Evolutionary conservation across 345 rosid genomes (phyloP).

Genomic region (Euclidium syriacum): DNA sequence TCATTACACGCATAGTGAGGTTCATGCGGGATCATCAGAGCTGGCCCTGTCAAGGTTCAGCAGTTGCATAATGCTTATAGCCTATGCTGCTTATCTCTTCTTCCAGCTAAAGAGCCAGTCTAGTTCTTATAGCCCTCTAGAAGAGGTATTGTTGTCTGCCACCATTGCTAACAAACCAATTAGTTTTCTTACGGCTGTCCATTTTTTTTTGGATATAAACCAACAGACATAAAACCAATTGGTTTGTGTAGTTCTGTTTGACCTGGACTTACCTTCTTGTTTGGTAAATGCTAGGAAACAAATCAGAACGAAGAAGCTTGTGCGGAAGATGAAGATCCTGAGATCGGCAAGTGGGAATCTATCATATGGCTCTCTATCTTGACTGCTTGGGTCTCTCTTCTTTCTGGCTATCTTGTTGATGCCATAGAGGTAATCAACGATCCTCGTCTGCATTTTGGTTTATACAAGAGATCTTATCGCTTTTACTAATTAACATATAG

Average conservation of each 20-base stretch:
- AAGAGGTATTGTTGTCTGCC: slow-evolving; percentile 52
- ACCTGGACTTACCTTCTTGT: slow-evolving; percentile 18
- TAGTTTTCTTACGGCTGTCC: not conserved
- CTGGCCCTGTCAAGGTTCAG: slow-evolving; percentile 95
- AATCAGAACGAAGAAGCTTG: slow-evolving; percentile 41
- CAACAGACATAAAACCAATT: not conserved
- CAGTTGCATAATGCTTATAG: slow-evolving; percentile 92
- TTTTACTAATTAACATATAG: not conserved
- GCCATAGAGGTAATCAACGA: slow-evolving; percentile 62
- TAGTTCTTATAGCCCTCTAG: slow-evolving; percentile 46
- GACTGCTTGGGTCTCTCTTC: slow-evolving; percentile 89
- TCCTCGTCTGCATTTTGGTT: not conserved
- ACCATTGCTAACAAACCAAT: not conserved
- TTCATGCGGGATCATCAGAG: slow-evolving; percentile 85
- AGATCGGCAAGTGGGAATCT: slow-evolving; percentile 80
- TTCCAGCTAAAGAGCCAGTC: slow-evolving; percentile 72
- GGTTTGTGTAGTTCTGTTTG: slow-evolving; percentile 7
- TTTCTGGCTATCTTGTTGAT: slow-evolving; percentile 91
- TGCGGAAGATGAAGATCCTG: slow-evolving; percentile 72
- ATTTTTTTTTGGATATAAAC: not conserved
- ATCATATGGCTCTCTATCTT: slow-evolving; percentile 76
- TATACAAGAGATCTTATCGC: not conserved
- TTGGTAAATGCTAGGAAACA: slow-evolving; percentile 50
- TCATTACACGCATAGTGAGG: slow-evolving; percentile 87
- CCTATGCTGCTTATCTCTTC: slow-evolving; percentile 81